These are phyloP conservation scores for Komagataea norvegica DNA, from an alignment of 1,139 yeast genomes.

Conservation along the genomic window DNA sequence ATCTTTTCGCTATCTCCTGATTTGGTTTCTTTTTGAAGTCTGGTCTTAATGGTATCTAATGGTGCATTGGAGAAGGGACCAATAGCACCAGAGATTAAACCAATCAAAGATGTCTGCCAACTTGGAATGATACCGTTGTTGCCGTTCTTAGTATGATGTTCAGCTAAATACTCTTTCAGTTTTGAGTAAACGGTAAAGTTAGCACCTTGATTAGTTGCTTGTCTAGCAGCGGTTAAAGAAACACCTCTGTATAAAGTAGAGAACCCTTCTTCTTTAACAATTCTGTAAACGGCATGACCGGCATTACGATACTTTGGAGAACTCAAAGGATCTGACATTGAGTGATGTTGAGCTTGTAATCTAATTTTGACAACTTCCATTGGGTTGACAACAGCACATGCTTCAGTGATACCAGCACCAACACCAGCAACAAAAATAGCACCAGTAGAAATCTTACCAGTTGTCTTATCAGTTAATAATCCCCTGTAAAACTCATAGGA, in stretches of 20 bases:
- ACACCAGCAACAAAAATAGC: conserved; percentile 86
- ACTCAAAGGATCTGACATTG: conserved; percentile 67
- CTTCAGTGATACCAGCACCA: conserved; percentile 97
- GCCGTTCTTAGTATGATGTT: conserved; percentile 50
- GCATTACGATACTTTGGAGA: conserved; percentile 87
- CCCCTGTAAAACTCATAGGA: conserved; percentile 87
- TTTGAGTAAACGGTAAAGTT: conserved; percentile 94
- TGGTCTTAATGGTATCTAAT: conserved; percentile 91
- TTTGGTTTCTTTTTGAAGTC: conserved; percentile 88
- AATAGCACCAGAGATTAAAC: conserved; percentile 90
- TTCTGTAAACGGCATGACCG: conserved; percentile 81
- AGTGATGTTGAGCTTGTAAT: conserved; percentile 92
- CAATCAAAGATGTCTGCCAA: conserved; percentile 91
- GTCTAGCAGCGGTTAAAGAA: conserved; percentile 92
- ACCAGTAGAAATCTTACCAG: conserved; percentile 68
- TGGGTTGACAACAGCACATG: conserved; percentile 90
- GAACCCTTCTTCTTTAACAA: conserved; percentile 87
- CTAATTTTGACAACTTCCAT: conserved; percentile 97
- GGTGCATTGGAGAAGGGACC: conserved; percentile 99
- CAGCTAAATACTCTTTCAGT: conserved; percentile 66
- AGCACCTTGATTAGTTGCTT: conserved; percentile 98
- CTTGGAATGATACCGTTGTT: conserved; percentile 54
- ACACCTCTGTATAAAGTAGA: conserved; percentile 91
- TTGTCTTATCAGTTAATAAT: conserved; percentile 47
- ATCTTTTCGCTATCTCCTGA: conserved; percentile 53